phyloP scores from a whole-genome alignment of 441 rosid genomes.

The Biscutella laevigata region DNA sequence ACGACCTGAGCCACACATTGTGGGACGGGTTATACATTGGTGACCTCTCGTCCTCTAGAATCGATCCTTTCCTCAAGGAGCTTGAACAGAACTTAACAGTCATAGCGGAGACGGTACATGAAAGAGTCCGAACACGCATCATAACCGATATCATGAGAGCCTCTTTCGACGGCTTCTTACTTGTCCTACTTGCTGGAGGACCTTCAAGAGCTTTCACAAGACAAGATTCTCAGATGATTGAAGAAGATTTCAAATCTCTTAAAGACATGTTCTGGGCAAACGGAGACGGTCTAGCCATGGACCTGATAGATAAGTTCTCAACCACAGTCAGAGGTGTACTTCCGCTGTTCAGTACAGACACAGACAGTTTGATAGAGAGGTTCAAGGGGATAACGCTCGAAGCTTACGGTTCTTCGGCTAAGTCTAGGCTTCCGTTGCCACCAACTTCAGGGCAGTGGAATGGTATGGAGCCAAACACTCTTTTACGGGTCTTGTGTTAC shows the following conservation, averaged over 20 bases:
- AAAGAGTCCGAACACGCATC: conserved; percentile 72
- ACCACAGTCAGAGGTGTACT: conserved; percentile 56
- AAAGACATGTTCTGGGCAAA: conserved; percentile 90
- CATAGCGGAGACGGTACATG: conserved; percentile 63
- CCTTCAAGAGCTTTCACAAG: conserved; percentile 74
- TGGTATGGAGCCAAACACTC: conserved; percentile 76
- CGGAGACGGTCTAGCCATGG: conserved; percentile 84
- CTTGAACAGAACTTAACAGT: conserved; percentile 56
- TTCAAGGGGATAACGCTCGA: conserved; percentile 58
- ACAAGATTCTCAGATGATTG: conserved; percentile 71
- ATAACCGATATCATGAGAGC: conserved; percentile 81
- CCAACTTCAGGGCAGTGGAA: conserved; percentile 91
- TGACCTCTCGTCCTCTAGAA: conserved; percentile 62
- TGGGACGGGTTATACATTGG: conserved; percentile 92
- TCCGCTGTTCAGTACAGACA: conserved; percentile 69
- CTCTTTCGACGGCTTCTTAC: conserved; percentile 78
- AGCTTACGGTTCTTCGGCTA: conserved; percentile 70
- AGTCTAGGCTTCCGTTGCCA: conserved; percentile 79
- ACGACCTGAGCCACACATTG: conserved; percentile 63
- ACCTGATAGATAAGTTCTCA: conserved; percentile 68
- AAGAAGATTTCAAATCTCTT: conserved; percentile 79
- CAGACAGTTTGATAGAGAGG: conserved; percentile 71
- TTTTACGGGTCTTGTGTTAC: conserved; percentile 74
- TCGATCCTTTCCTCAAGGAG: conserved; percentile 64
- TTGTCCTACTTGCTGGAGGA: conserved; percentile 93